Base-by-base conservation (phyloP, 2,329 filamentous ascomycete species). In the Myriosclerotinia curreyana region DNA sequence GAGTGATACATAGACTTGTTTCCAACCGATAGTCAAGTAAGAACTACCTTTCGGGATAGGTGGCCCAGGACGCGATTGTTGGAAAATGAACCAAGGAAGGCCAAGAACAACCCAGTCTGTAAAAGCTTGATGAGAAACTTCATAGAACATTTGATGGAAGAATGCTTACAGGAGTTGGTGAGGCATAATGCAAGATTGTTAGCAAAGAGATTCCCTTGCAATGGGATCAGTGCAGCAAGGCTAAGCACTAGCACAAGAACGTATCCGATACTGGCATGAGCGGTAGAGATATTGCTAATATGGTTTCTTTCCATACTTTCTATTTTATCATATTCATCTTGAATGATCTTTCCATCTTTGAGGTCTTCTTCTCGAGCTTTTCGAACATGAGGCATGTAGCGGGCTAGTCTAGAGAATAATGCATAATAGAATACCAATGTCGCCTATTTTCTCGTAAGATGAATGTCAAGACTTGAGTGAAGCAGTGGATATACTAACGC, bases 391-490 rank as follows among this genome's bases (percentile, higher is more conserved):
- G 77, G 76, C 72, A 75, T 77, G 66, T 75, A 77, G 52, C 76
- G 71, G 36, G 76, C 75, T 6, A 79, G 68, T 28, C 75, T 69
- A 38, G 77, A 76, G 55, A 78, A 78, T 1, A 77, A 67, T 5
- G 77, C 76, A 7, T 76, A 77, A 65, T 77, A 78, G 60, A 79
- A 78, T 0, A 79, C 77, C n/a, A 78, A 60, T 0, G 76, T 77
- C 14, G 76, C 75, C 76, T 66, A 56, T 66, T 38, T 8, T 17
- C 8, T 17, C 11, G 34, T 62, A 22, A 64, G 3, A 8, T 60
- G 28, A 50, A 25, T 17, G 31, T 14, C 51, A 12, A 20, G 5
- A 34, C 22, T 25, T 17, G 22, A 48, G 15, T 34, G 1, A 25
- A 48, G 15, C 1, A 12, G 17, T n/a, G 15, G 4, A 25, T 15